phyloP scores from a whole-genome alignment of 108 stramenopile genomes.

The Nannochloropsis salina region DNA sequence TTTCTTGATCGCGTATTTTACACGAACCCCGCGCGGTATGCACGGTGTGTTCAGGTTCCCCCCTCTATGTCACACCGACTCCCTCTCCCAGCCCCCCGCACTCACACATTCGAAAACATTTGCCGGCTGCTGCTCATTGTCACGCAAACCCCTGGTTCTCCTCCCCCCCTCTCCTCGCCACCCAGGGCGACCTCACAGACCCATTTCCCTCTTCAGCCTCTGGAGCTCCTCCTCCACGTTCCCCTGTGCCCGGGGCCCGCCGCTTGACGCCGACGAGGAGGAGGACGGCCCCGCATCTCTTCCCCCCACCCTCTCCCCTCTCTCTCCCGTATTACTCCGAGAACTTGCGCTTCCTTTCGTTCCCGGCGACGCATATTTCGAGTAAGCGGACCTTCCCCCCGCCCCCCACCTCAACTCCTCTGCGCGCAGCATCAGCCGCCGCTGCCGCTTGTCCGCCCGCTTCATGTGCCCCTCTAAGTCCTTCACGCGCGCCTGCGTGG shows the following conservation, averaged over 20 bases:
- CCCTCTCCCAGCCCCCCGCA: no score
- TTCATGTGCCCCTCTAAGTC: conserved; percentile 40
- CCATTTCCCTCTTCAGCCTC: neutral
- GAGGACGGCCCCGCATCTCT: neutral
- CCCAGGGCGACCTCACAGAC: neutral
- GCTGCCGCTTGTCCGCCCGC: neutral
- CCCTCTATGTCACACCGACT: no score
- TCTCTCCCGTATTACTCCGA: neutral
- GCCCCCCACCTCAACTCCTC: neutral
- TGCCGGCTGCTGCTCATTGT: no score
- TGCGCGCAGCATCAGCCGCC: neutral
- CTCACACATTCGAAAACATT: no score
- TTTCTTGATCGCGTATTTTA: no score
- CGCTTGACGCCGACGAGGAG: no score
- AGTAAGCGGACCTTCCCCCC: neutral
- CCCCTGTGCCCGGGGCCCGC: neutral
- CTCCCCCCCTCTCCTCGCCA: no score
- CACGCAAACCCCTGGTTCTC: no score
- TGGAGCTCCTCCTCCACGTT: neutral
- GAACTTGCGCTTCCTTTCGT: neutral
- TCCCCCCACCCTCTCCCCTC: neutral
- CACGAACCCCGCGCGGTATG: no score
- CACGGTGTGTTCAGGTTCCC: no score
- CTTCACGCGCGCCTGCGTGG: conserved; percentile 35
- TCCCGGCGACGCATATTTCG: neutral